Evolutionary conservation across 257 asterid genomes (phyloP), one percentile per base, ranked within the genome.

Genomic region (Fraxinus americana): DNA sequence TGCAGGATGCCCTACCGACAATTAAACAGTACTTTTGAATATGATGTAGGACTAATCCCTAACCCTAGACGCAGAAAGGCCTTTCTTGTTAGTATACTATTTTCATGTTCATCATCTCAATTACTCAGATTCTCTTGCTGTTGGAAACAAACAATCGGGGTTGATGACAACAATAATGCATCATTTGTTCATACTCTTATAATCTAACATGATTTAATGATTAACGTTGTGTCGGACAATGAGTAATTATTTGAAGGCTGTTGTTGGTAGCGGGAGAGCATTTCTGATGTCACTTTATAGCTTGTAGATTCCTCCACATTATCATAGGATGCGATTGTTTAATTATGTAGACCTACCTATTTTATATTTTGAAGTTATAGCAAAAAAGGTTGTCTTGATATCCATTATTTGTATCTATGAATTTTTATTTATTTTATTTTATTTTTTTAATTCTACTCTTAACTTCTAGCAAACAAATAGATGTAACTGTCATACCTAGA

Each of bases 1-100:
- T 2, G 50, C 11, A 66, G 61, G 54, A 25, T 54, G 50, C 82
- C 85, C 80, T 77, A 82, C 77, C 82, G 79, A 77, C 85, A 65
- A 74, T 69, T 48, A 11, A 43, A 43, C 17, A 11, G 52, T 43
- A 4, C 1, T 17, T 43, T 38, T 43, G 17, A 12, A 43, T 72
- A 21, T 54, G 75, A 81, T 54, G 65, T 57, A 57, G 66, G 66
- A n/a, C 66, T n/a, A n/a, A 57, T n/a, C 65, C 27, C 27, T 54
- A 54, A 54, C 66, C 66, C 6, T 54, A 54, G 66, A 6, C n/a
- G 27, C 65, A 21, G 4, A 48, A 57, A 57, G 29, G 66, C 27
- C 9, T n/a, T 57, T 7, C 4, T 19, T 16, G 21, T 16, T 48
- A 11, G 52, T 43, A 41, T 10, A 2, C 19, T 48, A 12, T 48